These are phyloP conservation scores for Mycoemilia scoparia DNA, from an alignment of 192 early-diverging fungal species.

Conservation along the genomic window DNA sequence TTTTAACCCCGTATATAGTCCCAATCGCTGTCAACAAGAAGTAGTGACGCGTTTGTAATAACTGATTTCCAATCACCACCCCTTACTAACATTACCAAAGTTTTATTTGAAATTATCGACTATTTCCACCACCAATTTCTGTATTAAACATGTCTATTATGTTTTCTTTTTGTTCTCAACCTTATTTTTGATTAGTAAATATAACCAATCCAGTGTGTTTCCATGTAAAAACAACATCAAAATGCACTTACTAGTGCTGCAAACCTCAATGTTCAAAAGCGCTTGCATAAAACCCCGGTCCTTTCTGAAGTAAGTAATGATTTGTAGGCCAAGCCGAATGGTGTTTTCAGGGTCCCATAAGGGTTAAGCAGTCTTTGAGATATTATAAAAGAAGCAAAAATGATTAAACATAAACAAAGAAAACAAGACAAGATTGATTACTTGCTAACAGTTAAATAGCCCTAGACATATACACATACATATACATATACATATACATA, in stretches of 20 bases:
- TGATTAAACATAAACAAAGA: too few species aligned
- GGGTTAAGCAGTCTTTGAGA: too few species aligned
- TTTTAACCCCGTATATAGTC: constrained; percentile 3
- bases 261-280: background rate
- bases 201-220: background rate
- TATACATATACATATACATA: too few species aligned
- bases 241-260: background rate
- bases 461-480: too few species aligned
- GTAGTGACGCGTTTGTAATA: constrained; percentile 2
- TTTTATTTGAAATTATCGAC: constrained; percentile 1
- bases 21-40: constrained; percentile 11
- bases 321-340: too few species aligned
- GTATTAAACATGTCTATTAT: constrained; percentile 2
- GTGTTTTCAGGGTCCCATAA: too few species aligned
- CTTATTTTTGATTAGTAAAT: background rate
- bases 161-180: background rate
- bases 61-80: too few species aligned
- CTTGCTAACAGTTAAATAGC: too few species aligned
- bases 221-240: background rate
- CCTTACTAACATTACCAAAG: constrained; percentile 3
- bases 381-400: too few species aligned
- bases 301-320: background rate
- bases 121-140: background rate
- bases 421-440: too few species aligned
- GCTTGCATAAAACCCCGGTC: background rate